Evolutionary conservation across 345 rosid species (phyloP), one percentile per base, ranked within the genome.

Genomic region (Clarkia xantiana): DNA sequence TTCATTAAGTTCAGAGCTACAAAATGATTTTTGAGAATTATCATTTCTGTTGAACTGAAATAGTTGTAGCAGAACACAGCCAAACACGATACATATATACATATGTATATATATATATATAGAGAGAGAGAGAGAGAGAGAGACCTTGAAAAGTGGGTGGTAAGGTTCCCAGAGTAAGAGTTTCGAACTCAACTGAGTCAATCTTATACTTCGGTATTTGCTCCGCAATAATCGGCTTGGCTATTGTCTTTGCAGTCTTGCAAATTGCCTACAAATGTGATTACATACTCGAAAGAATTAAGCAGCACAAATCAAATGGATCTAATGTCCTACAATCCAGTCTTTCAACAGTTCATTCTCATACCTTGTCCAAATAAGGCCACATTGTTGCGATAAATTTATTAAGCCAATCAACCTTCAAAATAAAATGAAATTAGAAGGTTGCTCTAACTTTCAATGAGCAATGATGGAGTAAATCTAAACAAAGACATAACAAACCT

Each of bases 331-430:
- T 17, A 1, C 9, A 0, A 6, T 9, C 9, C 50, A 29, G 36
- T 29, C 36, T 29, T 7, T 5, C 9, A 29, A 29, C 36, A 23
- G 29, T 2, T 23, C 36, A 29, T 29, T 29, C 36, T 29, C 36
- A 29, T 44, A 67, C 78, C 79, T 66, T 75, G 10, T 75, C 71
- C 2, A 75, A 65, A 60, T 45, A 66, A 15, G 77, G 77, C 77
- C 79, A 78, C 72, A 72, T 51, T 6, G 70, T 61, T 4, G 47
- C 53, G 14, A 68, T n/a, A 52, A 70, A 68, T 49, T 61, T 64
- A 60, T 71, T 79, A 42, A 76, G 49, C 81, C 75, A 76, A 25
- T 76, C 76, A 42, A 66, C 64, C 81, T 68, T 64, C 50, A 20
- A 29, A 29, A 29, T 29, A 29, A 1, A 7, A 29, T 0, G 7